Evolutionary conservation across 2,329 filamentous ascomycete genomes (phyloP).

Genomic region (Simplicillium aogashimaense): DNA sequence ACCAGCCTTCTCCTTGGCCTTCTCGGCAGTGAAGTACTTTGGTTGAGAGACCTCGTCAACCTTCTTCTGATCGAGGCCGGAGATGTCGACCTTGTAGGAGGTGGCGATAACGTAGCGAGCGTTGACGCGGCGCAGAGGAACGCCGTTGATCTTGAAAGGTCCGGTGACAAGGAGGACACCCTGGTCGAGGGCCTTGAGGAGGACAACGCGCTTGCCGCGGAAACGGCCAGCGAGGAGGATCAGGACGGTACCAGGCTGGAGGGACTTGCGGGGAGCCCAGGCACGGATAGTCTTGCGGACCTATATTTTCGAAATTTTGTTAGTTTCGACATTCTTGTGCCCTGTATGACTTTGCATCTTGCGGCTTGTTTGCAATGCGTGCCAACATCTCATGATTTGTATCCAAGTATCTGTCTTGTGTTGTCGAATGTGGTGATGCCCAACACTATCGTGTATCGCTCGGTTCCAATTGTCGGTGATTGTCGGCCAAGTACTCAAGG

Average conservation of each 20-base stretch:
- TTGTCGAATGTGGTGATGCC: too few species aligned
- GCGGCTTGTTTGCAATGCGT: too few species aligned
- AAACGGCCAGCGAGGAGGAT: conserved; percentile 99
- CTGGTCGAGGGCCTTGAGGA: conserved; percentile 95
- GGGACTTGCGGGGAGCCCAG: conserved; percentile 77
- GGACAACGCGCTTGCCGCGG: conserved; percentile 98
- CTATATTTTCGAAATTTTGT: conserved; percentile 39
- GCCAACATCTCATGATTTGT: too few species aligned
- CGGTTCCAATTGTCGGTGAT: too few species aligned
- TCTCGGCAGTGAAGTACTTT: conserved; percentile 96
- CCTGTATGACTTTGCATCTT: too few species aligned
- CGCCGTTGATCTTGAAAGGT: conserved; percentile 99
- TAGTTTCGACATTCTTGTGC: conserved; percentile 9
- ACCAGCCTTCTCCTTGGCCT: conserved; percentile 86
- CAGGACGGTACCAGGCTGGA: conserved; percentile 90
- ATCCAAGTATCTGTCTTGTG: too few species aligned
- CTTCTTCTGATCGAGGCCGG: conserved; percentile 84
- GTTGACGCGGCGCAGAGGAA: conserved; percentile 91
- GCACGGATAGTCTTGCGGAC: conserved; percentile 89
- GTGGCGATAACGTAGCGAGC: conserved; percentile 90
- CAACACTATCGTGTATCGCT: too few species aligned
- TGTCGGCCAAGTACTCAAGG: neutral
- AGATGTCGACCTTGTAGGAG: conserved; percentile 74
- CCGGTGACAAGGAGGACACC: conserved; percentile 98
- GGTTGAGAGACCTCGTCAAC: conserved; percentile 63